Percentiles rank a stretch among this genome's conserved stretches.
Conservation (phyloP, 2,329 filamentous ascomycete genomes). For the Hymenoscyphus albidus region DNA sequence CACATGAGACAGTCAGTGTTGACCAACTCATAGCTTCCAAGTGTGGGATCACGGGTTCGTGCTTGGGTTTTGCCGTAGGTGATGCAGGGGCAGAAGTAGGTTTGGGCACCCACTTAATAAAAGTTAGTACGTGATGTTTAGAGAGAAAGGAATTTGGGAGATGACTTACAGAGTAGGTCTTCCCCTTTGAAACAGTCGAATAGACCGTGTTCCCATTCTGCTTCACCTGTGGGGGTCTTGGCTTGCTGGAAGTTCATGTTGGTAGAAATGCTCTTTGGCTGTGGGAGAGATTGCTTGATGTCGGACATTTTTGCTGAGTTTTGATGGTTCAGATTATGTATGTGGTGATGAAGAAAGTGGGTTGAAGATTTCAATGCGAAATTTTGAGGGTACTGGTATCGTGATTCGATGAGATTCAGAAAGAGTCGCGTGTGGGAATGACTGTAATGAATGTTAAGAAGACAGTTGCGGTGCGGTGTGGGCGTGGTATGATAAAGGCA, state of each 20-base stretch:
- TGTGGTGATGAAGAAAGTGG: background rate
- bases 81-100: constrained; percentile 30
- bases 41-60: constrained; percentile 26
- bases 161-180: constrained; percentile 24
- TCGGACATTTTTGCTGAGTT: constrained; percentile 10
- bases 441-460: background rate
- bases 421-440: background rate
- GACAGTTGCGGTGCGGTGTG: background rate
- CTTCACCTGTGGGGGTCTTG: constrained; percentile 15
- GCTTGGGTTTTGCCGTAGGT: constrained; percentile 29
- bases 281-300: constrained; percentile 14
- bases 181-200: constrained; percentile 26
- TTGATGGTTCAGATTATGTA: background rate
- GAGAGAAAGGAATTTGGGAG: background rate
- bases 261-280: constrained; percentile 4
- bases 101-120: constrained; percentile 25
- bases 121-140: background rate
- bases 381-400: background rate
- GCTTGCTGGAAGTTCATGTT: constrained; percentile 9
- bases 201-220: constrained; percentile 23
- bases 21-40: constrained; percentile 25
- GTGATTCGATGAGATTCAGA: background rate
- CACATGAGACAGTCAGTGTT: constrained; percentile 27
- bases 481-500: background rate
- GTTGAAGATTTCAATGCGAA: background rate